Conservation (phyloP, 208 protist genomes). For the Trypanosoma mega region DNA sequence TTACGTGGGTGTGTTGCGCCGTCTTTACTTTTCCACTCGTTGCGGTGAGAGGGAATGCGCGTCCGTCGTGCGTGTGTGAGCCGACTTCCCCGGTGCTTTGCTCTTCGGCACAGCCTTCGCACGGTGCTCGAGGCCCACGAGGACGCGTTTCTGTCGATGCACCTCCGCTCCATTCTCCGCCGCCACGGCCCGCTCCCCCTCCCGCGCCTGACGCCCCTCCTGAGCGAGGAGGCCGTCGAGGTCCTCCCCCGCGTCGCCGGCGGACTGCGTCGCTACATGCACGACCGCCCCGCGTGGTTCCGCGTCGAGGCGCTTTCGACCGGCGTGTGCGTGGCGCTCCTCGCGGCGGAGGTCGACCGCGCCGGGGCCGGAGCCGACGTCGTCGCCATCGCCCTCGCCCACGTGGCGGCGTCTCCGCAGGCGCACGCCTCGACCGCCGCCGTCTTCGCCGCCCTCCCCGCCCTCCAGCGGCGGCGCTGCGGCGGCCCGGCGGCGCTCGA, state of each 20-base stretch:
- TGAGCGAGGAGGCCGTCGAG: conserved; percentile 68
- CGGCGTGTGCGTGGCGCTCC: conserved; percentile 39
- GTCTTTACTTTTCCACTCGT: too few relatives aligned
- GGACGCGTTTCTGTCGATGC: conserved; percentile 13
- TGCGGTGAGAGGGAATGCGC: conserved; percentile 11
- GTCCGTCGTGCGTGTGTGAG: not conserved
- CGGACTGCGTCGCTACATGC: conserved; percentile 38
- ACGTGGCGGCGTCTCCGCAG: conserved; percentile 33
- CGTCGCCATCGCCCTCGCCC: conserved; percentile 30
- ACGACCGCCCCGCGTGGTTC: conserved; percentile 22
- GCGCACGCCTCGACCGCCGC: conserved; percentile 26
- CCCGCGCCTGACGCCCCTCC: conserved; percentile 42
- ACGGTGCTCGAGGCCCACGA: conserved; percentile 5
- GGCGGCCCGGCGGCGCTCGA: conserved; percentile 22
- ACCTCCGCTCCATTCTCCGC: conserved; percentile 23
- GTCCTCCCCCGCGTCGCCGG: conserved; percentile 20
- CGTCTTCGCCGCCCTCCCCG: conserved; percentile 15
- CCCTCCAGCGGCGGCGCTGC: conserved; percentile 23
- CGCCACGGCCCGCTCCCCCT: conserved; percentile 60
- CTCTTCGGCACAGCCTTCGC: conserved; percentile 5
- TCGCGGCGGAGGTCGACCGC: conserved; percentile 13
- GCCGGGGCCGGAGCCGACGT: conserved; percentile 6
- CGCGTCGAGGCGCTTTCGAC: conserved; percentile 34
- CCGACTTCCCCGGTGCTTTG: not conserved
- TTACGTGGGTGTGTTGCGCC: too few relatives aligned